Evolutionary conservation across 495 filamentous ascomycete genomes (phyloP), one percentile per base, ranked within the genome.

Genomic region (Poronia punctata): DNA sequence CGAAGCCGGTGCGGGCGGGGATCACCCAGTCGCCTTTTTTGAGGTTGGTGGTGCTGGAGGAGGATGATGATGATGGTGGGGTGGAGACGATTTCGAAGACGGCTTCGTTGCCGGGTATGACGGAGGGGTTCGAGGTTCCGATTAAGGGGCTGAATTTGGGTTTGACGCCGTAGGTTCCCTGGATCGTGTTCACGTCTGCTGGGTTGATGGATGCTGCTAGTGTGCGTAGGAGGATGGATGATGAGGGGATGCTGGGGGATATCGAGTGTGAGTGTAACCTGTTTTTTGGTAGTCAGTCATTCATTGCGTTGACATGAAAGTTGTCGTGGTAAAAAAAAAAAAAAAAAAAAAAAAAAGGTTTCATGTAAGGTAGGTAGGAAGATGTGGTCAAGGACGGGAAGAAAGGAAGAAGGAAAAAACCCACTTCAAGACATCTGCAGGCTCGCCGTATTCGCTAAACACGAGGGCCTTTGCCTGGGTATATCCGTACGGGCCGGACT

Each of bases 201-300:
- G 92, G 92, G 74, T 99, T 99, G 54, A 97, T 82, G 33, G 92
- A 88, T 1, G 86, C 79, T 32, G 88, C 82, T 53, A 97, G 83
- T 48, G 93, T 54, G 48, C 72, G 72, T 18, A 76, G 52, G 41
- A 78, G 65, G 18, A 70, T 77, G 38, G 87, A 81, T 17, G 79
- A 76, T 38, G 82, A 70, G 48, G 94, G 84, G 46, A 96, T 71
- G 20, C 76, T 69, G 6, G 87, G 80, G 0, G 84, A 80, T 60
- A 92, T 83, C 38, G 85, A 88, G 68, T 90, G 78, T 3, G 72
- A 82, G 71, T 94, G 86, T 5, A 94, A 72, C 18, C 80, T 85
- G 26, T 32, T 19, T 12, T 50, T 36, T 42, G 46, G 19, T 30
- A 28, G 37, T 40, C 14, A 11, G 4, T 26, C n/a, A n/a, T n/a